Base-by-base conservation (phyloP, 1,139 yeast genomes). In the Taphrina betulina region DNA sequence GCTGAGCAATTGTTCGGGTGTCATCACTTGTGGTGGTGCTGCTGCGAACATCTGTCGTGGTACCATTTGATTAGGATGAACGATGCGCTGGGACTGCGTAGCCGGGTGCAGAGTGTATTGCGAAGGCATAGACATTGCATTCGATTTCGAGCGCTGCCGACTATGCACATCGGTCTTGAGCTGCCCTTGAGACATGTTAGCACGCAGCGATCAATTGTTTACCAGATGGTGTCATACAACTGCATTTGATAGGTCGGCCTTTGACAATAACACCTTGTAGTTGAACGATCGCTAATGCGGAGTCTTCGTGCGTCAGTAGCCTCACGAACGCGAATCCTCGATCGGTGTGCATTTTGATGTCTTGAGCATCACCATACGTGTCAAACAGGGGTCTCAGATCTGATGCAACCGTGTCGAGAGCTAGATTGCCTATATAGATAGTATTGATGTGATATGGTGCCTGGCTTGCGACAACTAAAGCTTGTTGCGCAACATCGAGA, bases 271-370 rank as follows among this genome's bases (percentile, higher is more conserved):
- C 79, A n/a, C 95, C 95, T 19, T 82, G 78, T 61, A 88, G 74
- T 65, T 85, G 92, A 24, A 84, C 85, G 65, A 88, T 87, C 54
- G 95, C 95, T 68, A 85, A 74, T 1, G 95, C 95, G 3, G 96
- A 96, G 61, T 87, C 75, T 65, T 87, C 95, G 69, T 88, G 96
- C 44, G 85, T 77, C 65, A 85, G 95, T 66, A 83, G 87, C 70
- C 83, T 84, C 60, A 85, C 92, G 74, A 88, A 88, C 2, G 92
- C 92, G 72, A 87, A 85, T 5, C 87, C 88, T 66, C 82, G 79
- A 60, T 87, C 95, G 3, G 90, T 85, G 63, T 85, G 85, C 67
- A 85, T 79, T 68, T 84, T 85, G 68, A 88, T 81, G 63, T 86
- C 94, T 60, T 85, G 83, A 65, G 88, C 83, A 68, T 75, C 85